Percentiles rank a stretch among this genome's conserved stretches.
phyloP scores from a whole-genome alignment of 129 eudicot species.

The Dittrichia graveolens region DNA sequence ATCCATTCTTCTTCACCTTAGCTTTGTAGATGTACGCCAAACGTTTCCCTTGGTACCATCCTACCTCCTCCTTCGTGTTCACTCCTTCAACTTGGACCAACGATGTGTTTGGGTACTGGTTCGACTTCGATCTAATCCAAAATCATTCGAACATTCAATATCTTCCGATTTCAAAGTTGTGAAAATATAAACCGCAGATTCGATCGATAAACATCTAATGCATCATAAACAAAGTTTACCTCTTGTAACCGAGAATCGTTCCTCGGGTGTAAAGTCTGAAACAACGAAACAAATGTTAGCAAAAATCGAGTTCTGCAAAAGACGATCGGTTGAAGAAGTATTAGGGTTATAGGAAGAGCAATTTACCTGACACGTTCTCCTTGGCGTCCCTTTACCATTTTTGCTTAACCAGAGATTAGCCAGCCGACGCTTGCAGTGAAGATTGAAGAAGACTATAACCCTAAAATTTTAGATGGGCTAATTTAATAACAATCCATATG shows the following conservation, averaged over 20 bases:
- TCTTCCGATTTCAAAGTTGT: neutral
- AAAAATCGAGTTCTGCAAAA: neutral
- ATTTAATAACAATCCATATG: neutral
- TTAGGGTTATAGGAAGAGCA: neutral
- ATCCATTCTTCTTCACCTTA: slow-evolving; percentile 45
- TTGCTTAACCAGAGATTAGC: slow-evolving; percentile 12
- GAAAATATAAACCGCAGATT: neutral
- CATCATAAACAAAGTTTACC: slow-evolving; percentile 16
- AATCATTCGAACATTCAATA: neutral
- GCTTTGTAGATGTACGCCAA: slow-evolving; percentile 54
- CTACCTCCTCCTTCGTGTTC: slow-evolving; percentile 51
- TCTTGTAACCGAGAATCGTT: slow-evolving; percentile 49
- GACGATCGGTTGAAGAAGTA: neutral
- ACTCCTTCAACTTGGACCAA: slow-evolving; percentile 49
- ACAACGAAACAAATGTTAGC: neutral
- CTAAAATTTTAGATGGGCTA: slow-evolving; percentile 15
- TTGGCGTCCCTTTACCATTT: slow-evolving; percentile 54
- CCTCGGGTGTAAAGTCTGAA: slow-evolving; percentile 49
- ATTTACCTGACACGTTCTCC: slow-evolving; percentile 49
- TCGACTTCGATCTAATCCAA: slow-evolving; percentile 43
- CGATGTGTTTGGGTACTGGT: slow-evolving; percentile 47
- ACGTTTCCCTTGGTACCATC: slow-evolving; percentile 52
- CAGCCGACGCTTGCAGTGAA: slow-evolving; percentile 19
- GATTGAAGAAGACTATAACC: slow-evolving; percentile 21
- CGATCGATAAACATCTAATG: neutral